Evolutionary conservation across 202 grass and related monocot genomes (phyloP).

Genomic region (Schoenoplectus tabernaemontani): DNA sequence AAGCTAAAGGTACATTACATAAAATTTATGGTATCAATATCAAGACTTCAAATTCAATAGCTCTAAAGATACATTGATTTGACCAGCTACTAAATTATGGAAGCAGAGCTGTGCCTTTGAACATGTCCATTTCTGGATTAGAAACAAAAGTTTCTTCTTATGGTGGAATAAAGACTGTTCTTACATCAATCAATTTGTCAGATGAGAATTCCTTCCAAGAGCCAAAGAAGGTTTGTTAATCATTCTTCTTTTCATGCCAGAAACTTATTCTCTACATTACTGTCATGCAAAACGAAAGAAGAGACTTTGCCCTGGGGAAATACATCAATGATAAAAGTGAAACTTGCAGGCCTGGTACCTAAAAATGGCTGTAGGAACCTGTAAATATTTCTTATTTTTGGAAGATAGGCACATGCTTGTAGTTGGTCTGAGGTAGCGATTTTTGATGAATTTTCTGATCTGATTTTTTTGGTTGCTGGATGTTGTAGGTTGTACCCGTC

Average conservation of each 20-base stretch:
- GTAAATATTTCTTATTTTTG: neutral
- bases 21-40: neutral
- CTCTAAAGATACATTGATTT: conserved; percentile 18
- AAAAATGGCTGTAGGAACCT: neutral
- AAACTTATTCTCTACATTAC: neutral
- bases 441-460: neutral
- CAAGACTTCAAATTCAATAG: neutral
- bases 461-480: neutral
- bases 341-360: neutral
- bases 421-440: neutral
- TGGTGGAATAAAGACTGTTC: conserved; percentile 62
- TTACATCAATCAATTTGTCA: conserved; percentile 44
- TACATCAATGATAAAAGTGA: neutral
- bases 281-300: neutral
- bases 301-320: neutral
- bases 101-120: conserved; percentile 41
- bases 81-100: conserved; percentile 75
- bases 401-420: neutral
- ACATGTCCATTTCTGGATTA: conserved; percentile 52
- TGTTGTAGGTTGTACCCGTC: conserved; percentile 48
- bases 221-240: conserved; percentile 64
- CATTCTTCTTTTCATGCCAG: neutral
- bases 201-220: conserved; percentile 93
- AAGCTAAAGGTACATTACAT: conserved; percentile 64
- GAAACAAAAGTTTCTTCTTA: conserved; percentile 36